phyloP scores from a whole-genome alignment of 2,329 filamentous ascomycete genomes.

The Aureobasidium sp. region DNA sequence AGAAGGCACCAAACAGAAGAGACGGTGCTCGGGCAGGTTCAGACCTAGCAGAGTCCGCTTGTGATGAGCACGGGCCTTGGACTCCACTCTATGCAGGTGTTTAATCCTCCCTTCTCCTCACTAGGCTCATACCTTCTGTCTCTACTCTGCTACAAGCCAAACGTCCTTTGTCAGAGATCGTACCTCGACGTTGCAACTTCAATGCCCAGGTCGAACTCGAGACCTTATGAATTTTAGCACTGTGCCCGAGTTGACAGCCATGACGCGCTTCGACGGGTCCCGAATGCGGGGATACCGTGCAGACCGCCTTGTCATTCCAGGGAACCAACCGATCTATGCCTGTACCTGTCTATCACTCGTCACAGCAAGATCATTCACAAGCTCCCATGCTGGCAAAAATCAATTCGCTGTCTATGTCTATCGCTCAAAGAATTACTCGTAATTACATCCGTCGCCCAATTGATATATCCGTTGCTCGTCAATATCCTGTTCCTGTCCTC shows the following conservation, averaged over 20 bases:
- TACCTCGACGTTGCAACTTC: background rate
- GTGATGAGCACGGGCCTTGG: background rate
- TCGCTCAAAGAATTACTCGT: background rate
- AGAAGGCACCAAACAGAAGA: background rate
- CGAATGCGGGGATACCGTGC: slow-evolving; percentile 4
- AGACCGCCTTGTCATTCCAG: background rate
- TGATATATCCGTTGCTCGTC: slow-evolving; percentile 5
- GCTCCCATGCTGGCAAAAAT: background rate
- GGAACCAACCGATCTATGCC: background rate
- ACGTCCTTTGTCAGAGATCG: background rate
- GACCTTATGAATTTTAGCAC: background rate
- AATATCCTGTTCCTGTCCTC: background rate
- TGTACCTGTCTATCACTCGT: background rate
- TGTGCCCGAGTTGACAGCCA: slow-evolving; percentile 3
- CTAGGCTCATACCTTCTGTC: background rate
- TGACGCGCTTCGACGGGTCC: slow-evolving; percentile 4
- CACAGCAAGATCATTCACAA: background rate
- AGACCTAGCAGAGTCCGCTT: background rate
- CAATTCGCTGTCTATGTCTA: background rate
- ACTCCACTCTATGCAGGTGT: background rate
- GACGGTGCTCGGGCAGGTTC: background rate
- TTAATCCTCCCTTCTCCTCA: background rate
- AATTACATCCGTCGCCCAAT: background rate
- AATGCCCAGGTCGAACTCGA: background rate
- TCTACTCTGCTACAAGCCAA: background rate